These are phyloP conservation scores for Raddia distichophylla DNA, from an alignment of 176 grass and related monocot genomes.

Conservation along the genomic window DNA sequence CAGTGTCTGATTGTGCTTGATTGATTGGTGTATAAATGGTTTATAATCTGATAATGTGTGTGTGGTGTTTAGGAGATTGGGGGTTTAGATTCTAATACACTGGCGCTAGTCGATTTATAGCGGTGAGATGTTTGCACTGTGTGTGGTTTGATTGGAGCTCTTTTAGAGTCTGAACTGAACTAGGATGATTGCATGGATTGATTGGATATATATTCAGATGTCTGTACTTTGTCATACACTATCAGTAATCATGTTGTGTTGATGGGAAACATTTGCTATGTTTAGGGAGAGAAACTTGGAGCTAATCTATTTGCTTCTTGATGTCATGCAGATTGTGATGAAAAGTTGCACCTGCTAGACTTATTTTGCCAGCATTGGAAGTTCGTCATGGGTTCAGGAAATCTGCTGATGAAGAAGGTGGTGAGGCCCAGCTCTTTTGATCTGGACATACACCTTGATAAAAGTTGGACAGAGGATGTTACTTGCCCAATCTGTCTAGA, in stretches of 20 bases:
- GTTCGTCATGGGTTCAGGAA: conserved; percentile 51
- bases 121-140: too few relatives aligned
- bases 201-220: conserved; percentile 31
- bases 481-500: conserved; percentile 94
- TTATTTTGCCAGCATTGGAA: neutral
- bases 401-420: conserved; percentile 51
- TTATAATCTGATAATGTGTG: neutral
- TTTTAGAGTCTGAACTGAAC: neutral
- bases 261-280: neutral
- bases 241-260: neutral
- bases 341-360: conserved; percentile 21
- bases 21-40: neutral
- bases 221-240: neutral
- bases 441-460: conserved; percentile 60
- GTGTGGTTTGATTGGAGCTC: neutral
- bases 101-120: neutral
- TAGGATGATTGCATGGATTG: conserved; percentile 14
- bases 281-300: neutral
- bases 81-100: neutral
- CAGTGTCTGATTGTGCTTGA: neutral
- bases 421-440: conserved; percentile 54
- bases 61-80: neutral
- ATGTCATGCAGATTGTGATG: conserved; percentile 45
- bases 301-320: conserved; percentile 28
- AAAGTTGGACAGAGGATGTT: conserved; percentile 73